These are phyloP conservation scores for Bisporella sp. DNA, from an alignment of 2,329 filamentous ascomycete species.

Conservation along the genomic window DNA sequence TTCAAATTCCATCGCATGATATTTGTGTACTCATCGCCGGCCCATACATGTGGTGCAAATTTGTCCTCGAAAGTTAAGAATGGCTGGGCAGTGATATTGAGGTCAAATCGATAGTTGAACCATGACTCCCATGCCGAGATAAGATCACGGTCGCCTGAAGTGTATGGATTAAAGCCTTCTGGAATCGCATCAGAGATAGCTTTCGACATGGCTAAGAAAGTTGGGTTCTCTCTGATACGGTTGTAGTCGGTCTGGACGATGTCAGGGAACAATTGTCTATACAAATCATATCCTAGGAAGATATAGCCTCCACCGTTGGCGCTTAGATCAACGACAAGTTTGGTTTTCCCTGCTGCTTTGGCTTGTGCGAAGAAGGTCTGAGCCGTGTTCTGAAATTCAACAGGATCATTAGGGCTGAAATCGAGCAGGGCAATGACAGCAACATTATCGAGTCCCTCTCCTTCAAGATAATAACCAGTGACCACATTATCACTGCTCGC, in stretches of 20 bases:
- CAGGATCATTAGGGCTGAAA: constrained; percentile 16
- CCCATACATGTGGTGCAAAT: constrained; percentile 17
- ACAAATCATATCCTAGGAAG: constrained; percentile 40
- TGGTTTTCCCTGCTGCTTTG: constrained; percentile 42
- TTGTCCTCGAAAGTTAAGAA: constrained; percentile 20
- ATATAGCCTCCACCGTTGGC: constrained; percentile 52
- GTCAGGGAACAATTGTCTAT: constrained; percentile 32
- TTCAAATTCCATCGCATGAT: constrained; percentile 21
- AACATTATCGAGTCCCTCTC: constrained; percentile 22
- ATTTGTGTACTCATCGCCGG: constrained; percentile 18
- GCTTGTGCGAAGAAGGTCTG: constrained; percentile 38
- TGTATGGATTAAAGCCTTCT: constrained; percentile 19
- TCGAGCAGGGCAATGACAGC: constrained; percentile 23
- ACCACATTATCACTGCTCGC: constrained; percentile 19
- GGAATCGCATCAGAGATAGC: constrained; percentile 15
- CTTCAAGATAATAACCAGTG: constrained; percentile 24
- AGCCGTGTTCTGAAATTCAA: constrained; percentile 23
- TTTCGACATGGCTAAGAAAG: constrained; percentile 14
- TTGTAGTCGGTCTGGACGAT: constrained; percentile 24
- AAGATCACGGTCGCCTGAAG: constrained; percentile 10
- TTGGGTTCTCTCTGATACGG: constrained; percentile 20
- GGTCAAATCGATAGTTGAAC: constrained; percentile 23
- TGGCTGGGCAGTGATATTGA: constrained; percentile 18
- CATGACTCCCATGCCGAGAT: constrained; percentile 16
- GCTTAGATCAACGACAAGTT: constrained; percentile 57